Evolutionary conservation across 257 asterid species (phyloP).

Genomic region (Ligustrum vulgare): DNA sequence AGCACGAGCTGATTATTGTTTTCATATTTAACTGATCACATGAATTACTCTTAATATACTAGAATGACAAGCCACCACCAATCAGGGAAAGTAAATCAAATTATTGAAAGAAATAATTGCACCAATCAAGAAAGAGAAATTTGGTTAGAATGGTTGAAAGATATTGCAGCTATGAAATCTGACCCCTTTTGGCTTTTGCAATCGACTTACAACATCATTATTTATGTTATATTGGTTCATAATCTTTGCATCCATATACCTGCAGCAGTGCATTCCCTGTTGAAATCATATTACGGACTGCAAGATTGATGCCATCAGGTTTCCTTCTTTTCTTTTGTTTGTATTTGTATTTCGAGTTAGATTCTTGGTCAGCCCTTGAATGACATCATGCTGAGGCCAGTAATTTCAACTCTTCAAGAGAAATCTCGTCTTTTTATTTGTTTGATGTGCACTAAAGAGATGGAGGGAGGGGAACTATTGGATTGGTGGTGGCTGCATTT

Average conservation of each 20-base stretch:
- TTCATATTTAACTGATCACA: too few relatives aligned
- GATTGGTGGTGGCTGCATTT: constrained; percentile 15
- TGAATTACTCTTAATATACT: too few relatives aligned
- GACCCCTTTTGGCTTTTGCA: background rate
- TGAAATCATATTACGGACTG: constrained; percentile 1
- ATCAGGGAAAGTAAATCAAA: background rate
- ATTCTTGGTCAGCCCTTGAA: constrained; percentile 13
- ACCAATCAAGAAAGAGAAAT: background rate
- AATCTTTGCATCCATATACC: constrained; percentile 15
- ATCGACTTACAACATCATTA: constrained; percentile 12
- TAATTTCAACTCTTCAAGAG: background rate
- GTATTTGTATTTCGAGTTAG: constrained; percentile 14
- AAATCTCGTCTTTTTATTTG: constrained; percentile 4
- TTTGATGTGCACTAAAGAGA: constrained; percentile 23
- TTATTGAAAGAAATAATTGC: background rate
- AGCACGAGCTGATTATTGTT: too few relatives aligned
- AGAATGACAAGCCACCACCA: background rate
- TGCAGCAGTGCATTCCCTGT: constrained; percentile 15
- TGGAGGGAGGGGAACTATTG: background rate
- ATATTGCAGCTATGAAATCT: constrained; percentile 8
- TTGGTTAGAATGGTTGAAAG: constrained; percentile 5
- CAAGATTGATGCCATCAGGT: constrained; percentile 12
- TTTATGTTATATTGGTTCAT: constrained; percentile 8
- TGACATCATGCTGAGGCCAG: constrained; percentile 12
- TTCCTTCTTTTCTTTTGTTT: constrained; percentile 5